Evolutionary conservation across 1,284 basidiomycete genomes (phyloP).

Genomic region (Malassezia caprae): DNA sequence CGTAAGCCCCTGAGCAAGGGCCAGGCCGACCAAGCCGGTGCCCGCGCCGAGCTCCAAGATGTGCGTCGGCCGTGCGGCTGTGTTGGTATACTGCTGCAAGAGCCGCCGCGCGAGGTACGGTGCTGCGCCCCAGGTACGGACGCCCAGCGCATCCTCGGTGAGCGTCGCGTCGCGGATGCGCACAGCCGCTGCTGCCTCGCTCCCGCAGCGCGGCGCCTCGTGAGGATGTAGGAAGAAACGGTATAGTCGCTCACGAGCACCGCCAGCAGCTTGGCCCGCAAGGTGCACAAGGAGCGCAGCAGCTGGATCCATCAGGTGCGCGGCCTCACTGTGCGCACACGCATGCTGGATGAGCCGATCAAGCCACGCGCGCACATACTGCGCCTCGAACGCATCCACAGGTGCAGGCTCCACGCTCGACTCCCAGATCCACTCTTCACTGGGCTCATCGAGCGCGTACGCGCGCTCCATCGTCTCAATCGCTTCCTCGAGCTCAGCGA

Average conservation of each 20-base stretch:
- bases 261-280: slow-evolving; percentile 8
- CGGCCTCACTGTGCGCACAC: background rate
- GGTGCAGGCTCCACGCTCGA: background rate
- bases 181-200: slow-evolving; percentile 10
- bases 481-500: background rate
- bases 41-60: slow-evolving; percentile 43
- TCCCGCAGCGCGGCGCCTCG: background rate
- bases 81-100: slow-evolving; percentile 16
- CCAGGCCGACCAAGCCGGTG: slow-evolving; percentile 37
- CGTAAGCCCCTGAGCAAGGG: slow-evolving; percentile 18
- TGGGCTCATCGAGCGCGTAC: background rate
- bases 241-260: background rate
- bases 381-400: slow-evolving; percentile 13
- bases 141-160: slow-evolving; percentile 34
- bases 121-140: slow-evolving; percentile 40
- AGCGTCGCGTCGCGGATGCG: slow-evolving; percentile 27
- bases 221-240: slow-evolving; percentile 4
- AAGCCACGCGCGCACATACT: slow-evolving; percentile 12
- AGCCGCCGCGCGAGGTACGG: slow-evolving; percentile 31
- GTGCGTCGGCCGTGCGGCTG: background rate
- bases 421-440: slow-evolving; percentile 4
- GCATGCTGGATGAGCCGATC: slow-evolving; percentile 4
- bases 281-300: slow-evolving; percentile 11
- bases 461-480: background rate
- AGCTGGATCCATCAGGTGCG: background rate